Base-by-base conservation (phyloP, 1,139 yeast species). In the Geotrichum cucujoidarum region DNA sequence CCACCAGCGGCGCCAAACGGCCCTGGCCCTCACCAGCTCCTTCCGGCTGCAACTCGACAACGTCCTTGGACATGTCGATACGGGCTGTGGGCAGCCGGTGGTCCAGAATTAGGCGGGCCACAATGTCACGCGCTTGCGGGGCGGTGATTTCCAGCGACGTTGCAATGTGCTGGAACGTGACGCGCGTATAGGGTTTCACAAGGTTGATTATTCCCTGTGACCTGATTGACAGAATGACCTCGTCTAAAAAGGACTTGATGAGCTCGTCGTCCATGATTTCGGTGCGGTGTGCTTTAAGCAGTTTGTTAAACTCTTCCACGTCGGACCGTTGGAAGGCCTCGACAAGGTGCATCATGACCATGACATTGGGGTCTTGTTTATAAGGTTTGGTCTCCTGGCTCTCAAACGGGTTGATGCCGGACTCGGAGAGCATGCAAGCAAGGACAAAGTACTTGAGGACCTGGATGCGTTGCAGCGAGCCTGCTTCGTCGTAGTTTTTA, bases 401-500 rank as follows among this genome's bases (percentile, higher is more conserved):
- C 35, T 73, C 77, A 60, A 84, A 83, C 0, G 89, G 88, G 57
- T 82, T 80, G 52, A 84, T 78, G 45, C 72, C 75, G 49, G 78
- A 77, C 53, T 79, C 82, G 14, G 85, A 76, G 42, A 86, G 65
- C 54, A 85, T 69, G 7, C 84, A 79, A 25, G 87, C 77, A 10
- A 85, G 61, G 2, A 81, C 79, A 54, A 81, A 73, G 62, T 81
- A 82, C 55, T 79, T 78, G 54, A 86, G 70, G 3, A 81, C 77
- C 22, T 66, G 62, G 30, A 75, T 70, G 51, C 86, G 74, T 43
- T 70, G 70, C 18, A 70, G 64, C 49, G 84, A 79, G 1, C 94
- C 95, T 24, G 87, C 83, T 64, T 85, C 95, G 62, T 86, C 94
- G 62, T 80, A 85, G 55, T 77, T 81, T 57, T 82, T 81, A 64